Evolutionary conservation across 148 eudicot species (phyloP), one percentile per base, ranked within the genome.

Genomic region (Nepenthes gracilis): DNA sequence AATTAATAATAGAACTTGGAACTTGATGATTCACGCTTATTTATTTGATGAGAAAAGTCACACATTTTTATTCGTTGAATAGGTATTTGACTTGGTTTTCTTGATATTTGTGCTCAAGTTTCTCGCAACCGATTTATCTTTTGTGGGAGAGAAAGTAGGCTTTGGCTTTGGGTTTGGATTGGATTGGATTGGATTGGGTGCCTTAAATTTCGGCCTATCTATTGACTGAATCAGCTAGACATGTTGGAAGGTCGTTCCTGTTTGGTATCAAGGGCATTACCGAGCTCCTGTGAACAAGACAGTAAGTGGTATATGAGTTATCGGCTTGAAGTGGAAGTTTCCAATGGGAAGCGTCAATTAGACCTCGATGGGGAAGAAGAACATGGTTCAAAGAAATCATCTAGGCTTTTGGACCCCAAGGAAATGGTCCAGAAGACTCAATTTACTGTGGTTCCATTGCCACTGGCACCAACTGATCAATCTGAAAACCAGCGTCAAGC

Each of bases 211-310:
- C 6, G 48, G 6, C 53, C 11, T 49, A 49, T 49, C 12, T 49
- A 49, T 35, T 14, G 54, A 5, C 3, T 47, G 51, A 23, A 61
- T 61, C 40, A 35, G n/a, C 33, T 14, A 37, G 45, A 55, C 54
- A 65, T 65, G 64, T 35, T 82, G 57, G 86, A 82, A 67, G 67
- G 48, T 63, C 70, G 32, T 51, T 65, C 81, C 74, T 50, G 33
- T 70, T 33, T 66, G 55, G 53, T 57, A 6, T 43, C 68, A 14
- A 65, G 68, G 35, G 54, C 60, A 55, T 58, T 56, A 13, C 54
- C 36, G 14, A 57, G 54, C 54, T 55, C 68, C 33, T 35, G 53
- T 33, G 67, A 64, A 43, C 67, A 43, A 12, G 61, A 65, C 4
- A 47, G 40, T 35, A 38, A 64, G 52, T 55, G 60, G 67, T 64